Evolutionary conservation across 352 stramenopile species (phyloP), one percentile per base, ranked within the genome.

Genomic region (Phytophthora chlamydospora): DNA sequence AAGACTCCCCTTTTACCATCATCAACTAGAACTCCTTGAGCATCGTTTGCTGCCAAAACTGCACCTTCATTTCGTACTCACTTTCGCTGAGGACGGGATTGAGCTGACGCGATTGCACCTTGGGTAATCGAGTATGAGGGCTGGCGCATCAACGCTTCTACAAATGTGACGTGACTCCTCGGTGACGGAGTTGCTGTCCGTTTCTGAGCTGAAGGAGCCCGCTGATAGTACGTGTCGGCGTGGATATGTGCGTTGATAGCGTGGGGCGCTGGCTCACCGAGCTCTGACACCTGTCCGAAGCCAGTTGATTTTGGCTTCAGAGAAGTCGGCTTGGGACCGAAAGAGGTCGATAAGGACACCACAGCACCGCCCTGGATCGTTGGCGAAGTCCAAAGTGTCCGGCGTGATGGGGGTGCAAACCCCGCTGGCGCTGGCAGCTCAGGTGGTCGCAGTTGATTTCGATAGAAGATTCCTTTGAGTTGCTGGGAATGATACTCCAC

Each of bases 71-170:
- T 35, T 13, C 17, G 42, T 68, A 53, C 19, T 64, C 59, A 31
- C 10, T 62, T 32, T 13, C 19, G 1, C 19, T 43, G 47, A 1
- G 38, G 31, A 3, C 48, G 59, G 45, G 16, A 38, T 55, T 52
- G 49, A 52, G 46, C 17, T 2, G 66, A 59, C 10, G 31, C 31
- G 24, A 73, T 46, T 0, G 47, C 57, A 2, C 49, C 53, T 31
- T 70, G 29, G 0, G 56, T 36, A 9, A 73, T 63, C 12, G 66
- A 73, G 39, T 64, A 78, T 4, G 66, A 66, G 4, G 66, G 66
- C 16, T 53, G 48, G 16, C 75, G 66, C 46, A 78, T 45, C 42
- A 78, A 51, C 36, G 66, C 53, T n/a, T 75, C 58, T 10, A 71
- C 49, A 4, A 68, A 58, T 12, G 51, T 54, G 12, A 65, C 21